Conservation (phyloP, 2,329 filamentous ascomycete species). For the Arthrobotrys sphaeroides region DNA sequence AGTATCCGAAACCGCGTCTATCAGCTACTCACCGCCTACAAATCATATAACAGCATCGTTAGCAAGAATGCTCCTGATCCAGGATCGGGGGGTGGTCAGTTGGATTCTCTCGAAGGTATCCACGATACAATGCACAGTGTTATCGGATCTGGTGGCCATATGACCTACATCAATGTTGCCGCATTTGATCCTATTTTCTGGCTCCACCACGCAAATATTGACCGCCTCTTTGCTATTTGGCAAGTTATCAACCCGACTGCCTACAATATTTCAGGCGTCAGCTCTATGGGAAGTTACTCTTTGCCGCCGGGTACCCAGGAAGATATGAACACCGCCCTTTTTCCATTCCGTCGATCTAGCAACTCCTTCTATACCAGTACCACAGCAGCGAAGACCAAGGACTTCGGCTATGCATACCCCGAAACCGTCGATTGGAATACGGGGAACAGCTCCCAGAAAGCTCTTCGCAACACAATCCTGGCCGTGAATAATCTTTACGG, state of each 20-base stretch:
- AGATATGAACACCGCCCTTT: conserved; percentile 54
- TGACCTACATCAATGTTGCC: conserved; percentile 74
- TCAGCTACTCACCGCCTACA: no score
- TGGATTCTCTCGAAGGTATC: conserved; percentile 44
- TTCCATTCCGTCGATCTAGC: conserved; percentile 54
- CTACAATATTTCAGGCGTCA: conserved; percentile 11
- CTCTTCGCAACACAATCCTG: conserved; percentile 64
- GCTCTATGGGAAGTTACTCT: conserved; percentile 30
- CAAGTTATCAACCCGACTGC: conserved; percentile 72
- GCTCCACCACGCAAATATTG: conserved; percentile 78
- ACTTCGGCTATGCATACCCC: conserved; percentile 78
- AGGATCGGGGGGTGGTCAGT: neutral
- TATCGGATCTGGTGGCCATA: conserved; percentile 34
- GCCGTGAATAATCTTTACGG: conserved; percentile 72
- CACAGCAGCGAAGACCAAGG: conserved; percentile 61
- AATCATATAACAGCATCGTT: no score
- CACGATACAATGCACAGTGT: conserved; percentile 53
- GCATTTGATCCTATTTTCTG: conserved; percentile 82
- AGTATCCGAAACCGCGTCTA: conserved; percentile 68
- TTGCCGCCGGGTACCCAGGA: conserved; percentile 44
- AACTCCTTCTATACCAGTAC: conserved; percentile 52
- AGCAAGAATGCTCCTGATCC: conserved; percentile 70
- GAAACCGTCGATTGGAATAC: conserved; percentile 67
- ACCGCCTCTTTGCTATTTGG: conserved; percentile 79
- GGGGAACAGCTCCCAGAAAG: no score